A percentile compares a stretch with the other conserved stretches of the same genome.
phyloP scores from a whole-genome alignment of 192 early-diverging fungal species.

The Spinellus fusiger region DNA sequence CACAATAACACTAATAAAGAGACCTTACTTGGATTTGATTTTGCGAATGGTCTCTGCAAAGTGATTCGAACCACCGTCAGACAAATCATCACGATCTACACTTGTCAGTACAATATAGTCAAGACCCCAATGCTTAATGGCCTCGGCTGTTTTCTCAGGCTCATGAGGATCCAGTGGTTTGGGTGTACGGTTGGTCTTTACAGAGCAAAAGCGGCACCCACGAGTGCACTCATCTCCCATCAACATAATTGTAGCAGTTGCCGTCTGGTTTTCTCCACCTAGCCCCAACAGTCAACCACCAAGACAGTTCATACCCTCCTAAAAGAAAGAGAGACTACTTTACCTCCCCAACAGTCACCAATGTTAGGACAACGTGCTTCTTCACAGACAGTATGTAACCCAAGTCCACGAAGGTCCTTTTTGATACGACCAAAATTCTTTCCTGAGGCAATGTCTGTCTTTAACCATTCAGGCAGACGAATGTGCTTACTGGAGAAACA shows the following conservation, averaged over 20 bases:
- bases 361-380: slow-evolving; percentile 97
- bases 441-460: slow-evolving; percentile 86
- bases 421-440: slow-evolving; percentile 77
- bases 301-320: neutral
- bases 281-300: neutral
- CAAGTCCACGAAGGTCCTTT: slow-evolving; percentile 88
- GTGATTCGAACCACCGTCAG: slow-evolving; percentile 87
- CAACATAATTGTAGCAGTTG: slow-evolving; percentile 97
- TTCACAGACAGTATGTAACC: slow-evolving; percentile 95
- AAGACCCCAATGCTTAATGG: slow-evolving; percentile 90
- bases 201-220: slow-evolving; percentile 96
- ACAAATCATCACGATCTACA: slow-evolving; percentile 93
- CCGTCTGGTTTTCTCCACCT: slow-evolving; percentile 81
- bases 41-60: slow-evolving; percentile 89
- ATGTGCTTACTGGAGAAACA: slow-evolving; percentile 36
- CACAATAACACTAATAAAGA: neutral
- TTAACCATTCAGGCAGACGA: slow-evolving; percentile 88
- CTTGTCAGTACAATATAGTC: slow-evolving; percentile 98
- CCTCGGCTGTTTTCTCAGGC: slow-evolving; percentile 89
- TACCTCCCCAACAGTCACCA: slow-evolving; percentile 97
- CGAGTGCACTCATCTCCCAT: slow-evolving; percentile 99
- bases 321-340: neutral
- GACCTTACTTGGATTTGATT: slow-evolving; percentile 72
- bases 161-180: slow-evolving; percentile 82
- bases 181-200: slow-evolving; percentile 89